A percentile compares a stretch with the other conserved stretches of the same genome.
These are phyloP conservation scores for Metschnikowia lachancei DNA, from an alignment of 805 yeast genomes.

Conservation along the genomic window DNA sequence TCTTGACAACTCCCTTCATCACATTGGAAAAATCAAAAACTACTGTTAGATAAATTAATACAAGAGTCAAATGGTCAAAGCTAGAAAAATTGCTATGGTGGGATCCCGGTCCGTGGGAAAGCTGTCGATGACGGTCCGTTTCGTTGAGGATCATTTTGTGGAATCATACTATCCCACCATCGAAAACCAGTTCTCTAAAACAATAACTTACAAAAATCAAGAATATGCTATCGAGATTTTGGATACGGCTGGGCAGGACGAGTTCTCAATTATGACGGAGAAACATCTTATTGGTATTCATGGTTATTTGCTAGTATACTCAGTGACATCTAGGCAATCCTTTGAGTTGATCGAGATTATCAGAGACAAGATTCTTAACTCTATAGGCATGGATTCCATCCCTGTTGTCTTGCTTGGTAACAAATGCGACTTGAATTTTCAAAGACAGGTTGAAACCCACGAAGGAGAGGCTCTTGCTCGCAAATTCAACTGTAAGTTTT, in stretches of 20 bases:
- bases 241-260: conserved; percentile 95
- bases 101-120: conserved; percentile 89
- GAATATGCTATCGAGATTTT: conserved; percentile 79
- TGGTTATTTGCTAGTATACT: conserved; percentile 79
- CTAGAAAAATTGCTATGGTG: conserved; percentile 79
- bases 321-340: conserved; percentile 73
- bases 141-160: conserved; percentile 83
- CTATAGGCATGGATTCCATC: conserved; percentile 48
- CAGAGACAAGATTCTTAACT: conserved; percentile 79
- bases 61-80: conserved; percentile 50
- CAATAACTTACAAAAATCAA: conserved; percentile 63
- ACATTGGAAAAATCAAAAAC: not conserved
- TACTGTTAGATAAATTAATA: no score
- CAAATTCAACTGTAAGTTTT: conserved; percentile 43
- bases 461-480: conserved; percentile 42
- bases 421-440: conserved; percentile 20
- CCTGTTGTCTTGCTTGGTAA: conserved; percentile 43
- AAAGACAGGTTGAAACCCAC: conserved; percentile 20
- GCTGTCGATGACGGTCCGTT: conserved; percentile 80
- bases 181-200: conserved; percentile 77
- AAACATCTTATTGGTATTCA: conserved; percentile 77
- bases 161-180: conserved; percentile 90
- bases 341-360: conserved; percentile 75
- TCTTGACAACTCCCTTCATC: not conserved
- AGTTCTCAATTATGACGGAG: conserved; percentile 75